Evolutionary conservation across 768 basidiomycete species (phyloP), one percentile per base, ranked within the genome.

Genomic region (Phanerodontia chrysosporium): DNA sequence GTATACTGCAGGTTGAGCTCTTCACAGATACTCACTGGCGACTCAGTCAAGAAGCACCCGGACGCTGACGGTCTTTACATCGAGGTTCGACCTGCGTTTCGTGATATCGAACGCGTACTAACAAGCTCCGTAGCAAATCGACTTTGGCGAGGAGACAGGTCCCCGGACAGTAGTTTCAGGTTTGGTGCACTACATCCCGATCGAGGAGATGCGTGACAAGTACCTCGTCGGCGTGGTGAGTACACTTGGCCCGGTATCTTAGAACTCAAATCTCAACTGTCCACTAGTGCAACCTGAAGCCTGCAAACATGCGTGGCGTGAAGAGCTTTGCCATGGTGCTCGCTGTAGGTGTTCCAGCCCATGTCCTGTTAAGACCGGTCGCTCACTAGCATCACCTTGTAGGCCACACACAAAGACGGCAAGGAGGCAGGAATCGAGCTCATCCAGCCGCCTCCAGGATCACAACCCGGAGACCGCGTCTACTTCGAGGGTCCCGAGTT

Each of bases 281-380:
- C n/a, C n/a, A n/a, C n/a, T n/a, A 91, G 89, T 93, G 90, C 72
- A 95, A 98, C 72, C 75, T 99, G 61, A 98, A 99, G 74, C 96
- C 96, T 4, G 96, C 90, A 7, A 87, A 80, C 64, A 98, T 99
- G 96, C 87, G 96, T 59, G 97, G 97, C 1, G 87, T 99, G 65
- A 98, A 98, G 78, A 96, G 94, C 60, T 96, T 90, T 68, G 97
- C 95, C 30, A 98, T 99, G 97, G 90, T 99, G 36, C 86, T 99
- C 61, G 90, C 89, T 68, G 94, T 94, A 72, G 49, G 86, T 39
- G 3, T 14, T 5, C 45, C 21, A 49, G n/a, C n/a, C n/a, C n/a
- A n/a, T n/a, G n/a, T n/a, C n/a, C n/a, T n/a, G n/a, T n/a, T n/a
- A n/a, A n/a, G n/a, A n/a, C n/a, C n/a, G n/a, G n/a, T n/a, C n/a